phyloP scores from a whole-genome alignment of 192 early-diverging fungal species.

The Coemansia sp. region DNA sequence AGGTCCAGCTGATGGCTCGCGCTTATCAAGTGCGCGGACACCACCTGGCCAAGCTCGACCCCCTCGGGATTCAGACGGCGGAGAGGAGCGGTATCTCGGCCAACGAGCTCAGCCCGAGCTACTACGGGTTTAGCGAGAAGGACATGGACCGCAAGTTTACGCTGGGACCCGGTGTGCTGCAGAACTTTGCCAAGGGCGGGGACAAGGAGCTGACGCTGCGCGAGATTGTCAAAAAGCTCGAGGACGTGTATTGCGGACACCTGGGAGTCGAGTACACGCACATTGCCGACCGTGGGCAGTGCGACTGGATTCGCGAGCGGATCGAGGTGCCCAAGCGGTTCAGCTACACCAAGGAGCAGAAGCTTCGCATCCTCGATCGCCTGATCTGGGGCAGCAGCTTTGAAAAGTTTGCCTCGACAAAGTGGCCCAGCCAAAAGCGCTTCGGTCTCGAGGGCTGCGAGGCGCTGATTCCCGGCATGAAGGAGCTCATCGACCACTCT shows the following conservation, averaged over 20 bases:
- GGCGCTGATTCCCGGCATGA: constrained; percentile 96
- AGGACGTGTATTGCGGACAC: constrained; percentile 88
- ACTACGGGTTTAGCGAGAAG: constrained; percentile 93
- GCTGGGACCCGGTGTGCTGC: constrained; percentile 93
- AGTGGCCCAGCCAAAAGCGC: constrained; percentile 96
- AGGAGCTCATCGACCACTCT: constrained; percentile 93
- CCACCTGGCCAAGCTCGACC: constrained; percentile 93
- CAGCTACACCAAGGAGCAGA: constrained; percentile 86
- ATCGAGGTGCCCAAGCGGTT: constrained; percentile 91
- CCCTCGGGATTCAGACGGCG: constrained; percentile 77
- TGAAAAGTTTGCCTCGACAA: constrained; percentile 92
- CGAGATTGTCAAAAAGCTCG: constrained; percentile 82
- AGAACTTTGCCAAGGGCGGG: constrained; percentile 72
- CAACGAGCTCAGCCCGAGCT: constrained; percentile 77
- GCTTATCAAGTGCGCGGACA: constrained; percentile 97
- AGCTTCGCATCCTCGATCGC: constrained; percentile 90
- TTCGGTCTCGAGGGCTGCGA: constrained; percentile 99
- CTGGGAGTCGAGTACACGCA: constrained; percentile 98
- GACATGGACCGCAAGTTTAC: constrained; percentile 91
- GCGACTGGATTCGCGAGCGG: constrained; percentile 94
- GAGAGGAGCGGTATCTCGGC: constrained; percentile 58
- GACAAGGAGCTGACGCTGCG: constrained; percentile 77
- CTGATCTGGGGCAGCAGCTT: constrained; percentile 97
- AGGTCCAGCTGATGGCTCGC: constrained; percentile 93
- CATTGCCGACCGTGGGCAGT: constrained; percentile 92